Evolutionary conservation across 2,329 filamentous ascomycete genomes (phyloP).

Genomic region (Bisporella sp.): DNA sequence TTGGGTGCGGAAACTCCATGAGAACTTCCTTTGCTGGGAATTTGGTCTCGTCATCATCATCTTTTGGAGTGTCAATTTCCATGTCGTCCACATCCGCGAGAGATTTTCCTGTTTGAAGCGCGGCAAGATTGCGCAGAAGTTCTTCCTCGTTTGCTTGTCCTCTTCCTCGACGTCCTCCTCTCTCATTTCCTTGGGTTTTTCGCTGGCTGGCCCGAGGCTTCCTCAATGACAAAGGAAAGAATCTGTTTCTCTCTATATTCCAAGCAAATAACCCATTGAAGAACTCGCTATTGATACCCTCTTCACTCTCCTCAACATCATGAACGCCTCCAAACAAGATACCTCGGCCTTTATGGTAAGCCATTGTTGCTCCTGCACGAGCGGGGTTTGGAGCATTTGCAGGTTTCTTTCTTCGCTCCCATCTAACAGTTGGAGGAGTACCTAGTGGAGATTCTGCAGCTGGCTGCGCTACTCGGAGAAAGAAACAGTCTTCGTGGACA

Average conservation of each 20-base stretch:
- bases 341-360: slow-evolving; percentile 85
- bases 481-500: slow-evolving; percentile 94
- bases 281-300: slow-evolving; percentile 95
- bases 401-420: slow-evolving; percentile 90
- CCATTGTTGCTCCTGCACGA: slow-evolving; percentile 87
- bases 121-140: slow-evolving; percentile 76
- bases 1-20: slow-evolving; percentile 79
- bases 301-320: slow-evolving; percentile 84
- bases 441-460: slow-evolving; percentile 57
- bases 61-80: slow-evolving; percentile 41
- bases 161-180: slow-evolving; percentile 59
- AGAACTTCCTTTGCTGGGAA: slow-evolving; percentile 55
- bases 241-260: slow-evolving; percentile 92
- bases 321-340: slow-evolving; percentile 94
- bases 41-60: slow-evolving; percentile 46
- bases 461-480: slow-evolving; percentile 72
- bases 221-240: slow-evolving; percentile 75
- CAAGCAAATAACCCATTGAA: slow-evolving; percentile 89
- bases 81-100: slow-evolving; percentile 46
- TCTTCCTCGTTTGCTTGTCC: slow-evolving; percentile 90
- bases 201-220: slow-evolving; percentile 64
- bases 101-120: slow-evolving; percentile 68
- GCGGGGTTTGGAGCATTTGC: slow-evolving; percentile 80
- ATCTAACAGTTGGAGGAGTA: slow-evolving; percentile 67
- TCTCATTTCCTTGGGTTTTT: slow-evolving; percentile 48